phyloP scores from a whole-genome alignment of 345 rosid genomes.

The Nasturtium officinale region DNA sequence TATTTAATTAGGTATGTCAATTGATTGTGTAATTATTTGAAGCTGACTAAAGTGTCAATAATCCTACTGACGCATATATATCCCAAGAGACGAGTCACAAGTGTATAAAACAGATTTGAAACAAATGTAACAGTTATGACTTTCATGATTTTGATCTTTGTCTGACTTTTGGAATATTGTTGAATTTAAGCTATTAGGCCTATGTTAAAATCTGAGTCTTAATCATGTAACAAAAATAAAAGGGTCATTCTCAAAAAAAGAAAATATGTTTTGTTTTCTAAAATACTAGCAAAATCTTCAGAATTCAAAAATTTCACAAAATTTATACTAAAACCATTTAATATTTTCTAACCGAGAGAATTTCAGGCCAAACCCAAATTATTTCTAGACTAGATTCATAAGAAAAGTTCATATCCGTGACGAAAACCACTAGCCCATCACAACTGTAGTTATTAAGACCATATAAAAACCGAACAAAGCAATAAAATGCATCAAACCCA shows the following conservation, averaged over 20 bases:
- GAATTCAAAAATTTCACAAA: neutral
- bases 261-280: neutral
- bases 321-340: no score
- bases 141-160: neutral
- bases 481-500: no score
- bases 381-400: no score
- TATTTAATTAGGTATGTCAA: conserved; percentile 14
- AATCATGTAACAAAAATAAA: neutral
- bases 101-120: conserved; percentile 29
- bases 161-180: neutral
- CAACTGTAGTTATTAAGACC: no score
- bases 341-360: no score
- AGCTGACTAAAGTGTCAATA: conserved; percentile 15
- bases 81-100: conserved; percentile 21
- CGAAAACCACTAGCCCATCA: no score
- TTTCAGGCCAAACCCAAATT: no score
- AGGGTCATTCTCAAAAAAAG: neutral
- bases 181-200: neutral
- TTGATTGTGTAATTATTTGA: conserved; percentile 9
- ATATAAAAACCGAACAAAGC: no score
- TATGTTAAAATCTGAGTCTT: neutral
- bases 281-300: neutral
- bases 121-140: conserved; percentile 16
- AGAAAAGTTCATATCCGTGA: no score
- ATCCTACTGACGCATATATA: conserved; percentile 15